A percentile compares a stretch with the other conserved stretches of the same genome.
Conservation (phyloP, 2,329 filamentous ascomycete species). For the Calycina marina region DNA sequence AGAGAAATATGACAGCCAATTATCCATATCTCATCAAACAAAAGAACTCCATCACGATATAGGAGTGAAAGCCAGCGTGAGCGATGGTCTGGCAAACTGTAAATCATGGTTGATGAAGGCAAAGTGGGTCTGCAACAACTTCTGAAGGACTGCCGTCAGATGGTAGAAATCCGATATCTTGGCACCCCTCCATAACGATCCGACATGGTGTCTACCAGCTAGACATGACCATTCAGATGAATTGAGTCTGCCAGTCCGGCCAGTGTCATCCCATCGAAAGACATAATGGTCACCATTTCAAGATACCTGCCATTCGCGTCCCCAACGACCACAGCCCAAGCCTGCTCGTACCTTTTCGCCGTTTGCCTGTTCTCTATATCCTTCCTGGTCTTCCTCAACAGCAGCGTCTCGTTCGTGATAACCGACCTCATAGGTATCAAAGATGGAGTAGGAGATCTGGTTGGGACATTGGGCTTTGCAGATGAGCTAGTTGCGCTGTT, state of each 20-base stretch:
- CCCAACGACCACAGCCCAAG: slow-evolving; percentile 45
- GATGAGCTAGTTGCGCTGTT: slow-evolving; percentile 72
- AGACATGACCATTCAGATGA: not conserved
- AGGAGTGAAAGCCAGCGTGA: too few species aligned
- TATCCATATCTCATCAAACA: too few species aligned
- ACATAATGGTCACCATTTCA: slow-evolving; percentile 11
- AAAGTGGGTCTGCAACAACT: too few species aligned
- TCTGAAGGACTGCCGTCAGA: too few species aligned
- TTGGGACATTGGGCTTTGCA: slow-evolving; percentile 72
- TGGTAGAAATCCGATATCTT: too few species aligned
- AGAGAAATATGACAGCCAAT: too few species aligned
- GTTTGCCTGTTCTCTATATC: slow-evolving; percentile 79
- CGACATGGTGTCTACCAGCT: too few species aligned
- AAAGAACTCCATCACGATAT: too few species aligned
- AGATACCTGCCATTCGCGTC: slow-evolving; percentile 37
- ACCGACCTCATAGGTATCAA: slow-evolving; percentile 68
- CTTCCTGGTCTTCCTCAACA: slow-evolving; percentile 82
- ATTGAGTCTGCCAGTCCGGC: slow-evolving; percentile 1
- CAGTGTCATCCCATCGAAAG: not conserved
- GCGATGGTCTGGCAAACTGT: too few species aligned
- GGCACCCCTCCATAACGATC: too few species aligned
- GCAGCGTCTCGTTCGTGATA: slow-evolving; percentile 70
- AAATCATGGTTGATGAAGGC: too few species aligned
- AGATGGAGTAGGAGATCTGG: slow-evolving; percentile 60
- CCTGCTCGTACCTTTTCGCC: slow-evolving; percentile 63